Percentiles rank a stretch among this genome's conserved stretches.
These are phyloP conservation scores for Paraleonurus japonicus DNA, from an alignment of 257 asterid genomes.

Conservation along the genomic window DNA sequence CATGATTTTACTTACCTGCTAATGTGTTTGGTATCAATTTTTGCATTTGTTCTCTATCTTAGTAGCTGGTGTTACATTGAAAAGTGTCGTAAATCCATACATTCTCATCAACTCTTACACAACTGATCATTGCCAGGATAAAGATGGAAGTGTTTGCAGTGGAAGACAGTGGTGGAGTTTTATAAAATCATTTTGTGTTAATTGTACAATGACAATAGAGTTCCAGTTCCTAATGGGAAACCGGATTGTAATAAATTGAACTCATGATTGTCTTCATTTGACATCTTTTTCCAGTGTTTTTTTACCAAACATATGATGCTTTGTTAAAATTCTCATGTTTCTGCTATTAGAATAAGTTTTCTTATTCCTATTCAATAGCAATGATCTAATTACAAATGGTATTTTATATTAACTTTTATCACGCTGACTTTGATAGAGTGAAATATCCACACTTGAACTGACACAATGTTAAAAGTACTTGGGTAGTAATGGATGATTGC, in stretches of 20 bases:
- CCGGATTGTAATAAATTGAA: constrained; percentile 30
- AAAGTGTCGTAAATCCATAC: too few species aligned
- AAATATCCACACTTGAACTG: background rate
- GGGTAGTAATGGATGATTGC: background rate
- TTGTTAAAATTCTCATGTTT: background rate
- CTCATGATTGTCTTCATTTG: constrained; percentile 8
- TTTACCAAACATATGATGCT: constrained; percentile 3
- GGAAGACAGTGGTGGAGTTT: constrained; percentile 23
- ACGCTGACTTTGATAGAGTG: background rate
- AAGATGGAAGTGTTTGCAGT: constrained; percentile 31
- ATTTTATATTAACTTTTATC: background rate
- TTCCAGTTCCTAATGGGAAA: constrained; percentile 19
- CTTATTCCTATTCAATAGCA: background rate
- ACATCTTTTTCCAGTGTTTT: constrained; percentile 13
- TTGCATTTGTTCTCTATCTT: background rate
- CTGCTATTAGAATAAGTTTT: background rate
- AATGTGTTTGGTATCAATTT: background rate
- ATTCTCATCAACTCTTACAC: background rate
- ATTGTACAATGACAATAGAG: constrained; percentile 18
- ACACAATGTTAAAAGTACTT: background rate
- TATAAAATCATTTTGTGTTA: background rate
- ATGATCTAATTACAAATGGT: background rate
- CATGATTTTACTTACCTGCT: constrained; percentile 8
- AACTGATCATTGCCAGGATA: constrained; percentile 28
- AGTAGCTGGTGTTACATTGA: background rate